Evolutionary conservation across 2,329 filamentous ascomycete species (phyloP).

Genomic region (Lachnellula hyalina): DNA sequence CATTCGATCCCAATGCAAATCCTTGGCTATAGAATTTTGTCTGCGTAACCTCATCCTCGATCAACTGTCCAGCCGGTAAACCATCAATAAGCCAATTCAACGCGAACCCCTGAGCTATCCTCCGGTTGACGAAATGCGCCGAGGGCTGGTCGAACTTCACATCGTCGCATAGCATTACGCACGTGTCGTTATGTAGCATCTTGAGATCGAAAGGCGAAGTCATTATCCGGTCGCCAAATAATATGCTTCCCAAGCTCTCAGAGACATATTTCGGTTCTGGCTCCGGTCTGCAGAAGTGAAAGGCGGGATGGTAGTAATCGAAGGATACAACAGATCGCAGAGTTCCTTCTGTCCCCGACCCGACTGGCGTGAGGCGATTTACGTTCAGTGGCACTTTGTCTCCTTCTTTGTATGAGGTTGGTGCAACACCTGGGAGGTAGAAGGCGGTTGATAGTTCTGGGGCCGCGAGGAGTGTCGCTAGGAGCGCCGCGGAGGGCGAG

Average conservation of each 20-base stretch:
- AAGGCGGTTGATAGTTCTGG: slow-evolving; percentile 65
- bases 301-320: slow-evolving; percentile 87
- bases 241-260: slow-evolving; percentile 89
- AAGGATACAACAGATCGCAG: slow-evolving; percentile 91
- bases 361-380: slow-evolving; percentile 84
- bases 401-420: slow-evolving; percentile 79
- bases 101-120: slow-evolving; percentile 81
- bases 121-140: slow-evolving; percentile 73
- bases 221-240: slow-evolving; percentile 95
- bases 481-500: slow-evolving; percentile 40
- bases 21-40: slow-evolving; percentile 86
- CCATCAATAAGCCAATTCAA: slow-evolving; percentile 96
- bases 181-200: slow-evolving; percentile 84
- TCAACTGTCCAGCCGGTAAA: slow-evolving; percentile 80
- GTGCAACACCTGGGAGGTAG: slow-evolving; percentile 93
- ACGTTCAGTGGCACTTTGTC: slow-evolving; percentile 83
- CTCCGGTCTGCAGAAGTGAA: slow-evolving; percentile 82
- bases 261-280: slow-evolving; percentile 73
- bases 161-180: slow-evolving; percentile 70
- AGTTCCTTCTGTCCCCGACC: slow-evolving; percentile 69
- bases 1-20: slow-evolving; percentile 69
- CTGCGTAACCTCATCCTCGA: slow-evolving; percentile 68
- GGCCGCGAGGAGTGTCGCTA: slow-evolving; percentile 43
- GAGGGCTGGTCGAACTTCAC: slow-evolving; percentile 60
- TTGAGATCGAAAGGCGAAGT: slow-evolving; percentile 89